Evolutionary conservation across 2,329 filamentous ascomycete species (phyloP), one percentile per base, ranked within the genome.

Genomic region (Hypoxylon sp.): DNA sequence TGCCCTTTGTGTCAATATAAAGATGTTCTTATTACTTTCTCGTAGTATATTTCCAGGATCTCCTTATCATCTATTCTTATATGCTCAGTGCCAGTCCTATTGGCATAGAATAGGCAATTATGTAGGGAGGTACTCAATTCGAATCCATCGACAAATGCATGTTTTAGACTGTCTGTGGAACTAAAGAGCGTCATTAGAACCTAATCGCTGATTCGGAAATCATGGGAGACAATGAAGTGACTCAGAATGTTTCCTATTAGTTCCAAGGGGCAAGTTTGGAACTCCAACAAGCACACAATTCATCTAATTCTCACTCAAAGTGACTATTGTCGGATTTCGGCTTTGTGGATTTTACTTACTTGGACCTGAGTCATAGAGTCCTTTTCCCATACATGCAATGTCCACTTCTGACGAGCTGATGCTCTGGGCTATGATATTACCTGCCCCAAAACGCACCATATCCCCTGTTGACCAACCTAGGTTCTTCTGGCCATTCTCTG

Each of bases 341-440:
- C 13, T 21, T 14, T 17, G n/a, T 48, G 48, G 51, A 55, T 49
- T 62, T 60, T 32, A 71, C 41, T 23, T 21, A 32, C 32, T 43
- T 14, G 58, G 60, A 23, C 60, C 34, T 50, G 65, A 58, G 50
- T 67, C 23, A 19, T 73, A 70, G n/a, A 34, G 17, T 17, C 67
- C 64, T 32, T 32, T 57, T 5, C 71, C 71, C 23, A 63, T 63
- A 63, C 72, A 74, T 32, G 66, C 68, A 45, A 28, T 51, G 30
- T 74, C 72, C 25, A 75, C 59, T 10, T 74, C 68, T n/a, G 60
- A 63, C 3, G 71, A 68, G 45, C 52, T 71, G 30, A 75, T 72
- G 11, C 61, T 72, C 53, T 67, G 60, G 21, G 70, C 58, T 25
- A 67, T 50, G 13, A n/a, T 36, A 10, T 61, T 25, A 2, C 25